These are phyloP conservation scores for Alisma plantagoaquatica DNA, from an alignment of 106 monocot genomes.

Conservation along the genomic window DNA sequence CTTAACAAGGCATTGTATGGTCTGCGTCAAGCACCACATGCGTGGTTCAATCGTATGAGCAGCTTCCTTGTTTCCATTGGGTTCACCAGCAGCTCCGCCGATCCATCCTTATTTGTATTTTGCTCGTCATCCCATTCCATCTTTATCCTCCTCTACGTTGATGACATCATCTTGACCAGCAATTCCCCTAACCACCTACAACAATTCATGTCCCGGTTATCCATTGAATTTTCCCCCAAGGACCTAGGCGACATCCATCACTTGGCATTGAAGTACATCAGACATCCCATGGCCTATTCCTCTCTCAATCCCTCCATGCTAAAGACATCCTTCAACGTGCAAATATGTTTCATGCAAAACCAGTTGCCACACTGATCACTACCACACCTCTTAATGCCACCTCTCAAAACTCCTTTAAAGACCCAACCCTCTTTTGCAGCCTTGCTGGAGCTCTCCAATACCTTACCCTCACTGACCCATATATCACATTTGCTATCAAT, in stretches of 20 bases:
- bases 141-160: too few relatives aligned
- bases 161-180: not conserved
- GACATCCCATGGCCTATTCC: not conserved
- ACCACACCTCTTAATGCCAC: not conserved
- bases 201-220: not conserved
- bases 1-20: not conserved
- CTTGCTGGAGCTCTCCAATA: not conserved
- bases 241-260: not conserved
- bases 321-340: not conserved
- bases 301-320: not conserved
- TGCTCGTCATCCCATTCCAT: too few relatives aligned
- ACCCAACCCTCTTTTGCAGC: too few relatives aligned
- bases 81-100: not conserved
- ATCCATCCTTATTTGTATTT: too few relatives aligned
- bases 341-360: not conserved
- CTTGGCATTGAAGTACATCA: not conserved
- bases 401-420: too few relatives aligned
- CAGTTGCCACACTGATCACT: not conserved
- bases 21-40: not conserved
- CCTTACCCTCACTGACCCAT: not conserved
- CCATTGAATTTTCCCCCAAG: not conserved
- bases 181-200: not conserved
- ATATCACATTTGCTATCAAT: not conserved
- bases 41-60: not conserved
- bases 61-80: not conserved